Conservation (phyloP, 805 yeast species). For the Ogataea henricii region DNA sequence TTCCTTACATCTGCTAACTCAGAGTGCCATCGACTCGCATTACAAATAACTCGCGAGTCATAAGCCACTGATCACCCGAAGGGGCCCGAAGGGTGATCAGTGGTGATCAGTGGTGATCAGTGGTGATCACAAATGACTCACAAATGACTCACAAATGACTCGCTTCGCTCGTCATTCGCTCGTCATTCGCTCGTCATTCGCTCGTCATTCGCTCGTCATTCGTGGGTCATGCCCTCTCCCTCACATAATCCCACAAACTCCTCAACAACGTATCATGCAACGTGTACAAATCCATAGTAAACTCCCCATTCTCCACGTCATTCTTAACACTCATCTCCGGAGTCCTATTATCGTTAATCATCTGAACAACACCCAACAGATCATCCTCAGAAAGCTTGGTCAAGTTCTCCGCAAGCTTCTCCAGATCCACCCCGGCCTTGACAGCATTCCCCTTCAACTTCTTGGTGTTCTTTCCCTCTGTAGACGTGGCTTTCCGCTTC, state of each 20-base stretch:
- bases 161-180: background rate
- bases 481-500: constrained; percentile 16
- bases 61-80: background rate
- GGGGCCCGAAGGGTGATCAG: no score
- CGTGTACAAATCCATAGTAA: constrained; percentile 92
- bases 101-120: background rate
- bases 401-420: constrained; percentile 84
- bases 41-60: background rate
- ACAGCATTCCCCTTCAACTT: constrained; percentile 58
- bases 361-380: constrained; percentile 89
- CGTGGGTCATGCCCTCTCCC: constrained; percentile 49
- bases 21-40: no score
- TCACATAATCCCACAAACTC: constrained; percentile 93
- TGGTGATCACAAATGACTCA: background rate
- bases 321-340: constrained; percentile 94
- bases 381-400: constrained; percentile 91
- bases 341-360: constrained; percentile 95
- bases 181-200: background rate
- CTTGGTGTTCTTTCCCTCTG: constrained; percentile 46
- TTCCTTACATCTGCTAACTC: no score
- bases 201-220: background rate
- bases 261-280: constrained; percentile 88
- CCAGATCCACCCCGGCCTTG: constrained; percentile 83
- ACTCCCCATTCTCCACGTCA: constrained; percentile 95
- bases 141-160: no score